Percentiles rank a stretch among this genome's conserved stretches.
phyloP scores from a whole-genome alignment of 495 filamentous ascomycete genomes.

The Alectoria sarmentosa region DNA sequence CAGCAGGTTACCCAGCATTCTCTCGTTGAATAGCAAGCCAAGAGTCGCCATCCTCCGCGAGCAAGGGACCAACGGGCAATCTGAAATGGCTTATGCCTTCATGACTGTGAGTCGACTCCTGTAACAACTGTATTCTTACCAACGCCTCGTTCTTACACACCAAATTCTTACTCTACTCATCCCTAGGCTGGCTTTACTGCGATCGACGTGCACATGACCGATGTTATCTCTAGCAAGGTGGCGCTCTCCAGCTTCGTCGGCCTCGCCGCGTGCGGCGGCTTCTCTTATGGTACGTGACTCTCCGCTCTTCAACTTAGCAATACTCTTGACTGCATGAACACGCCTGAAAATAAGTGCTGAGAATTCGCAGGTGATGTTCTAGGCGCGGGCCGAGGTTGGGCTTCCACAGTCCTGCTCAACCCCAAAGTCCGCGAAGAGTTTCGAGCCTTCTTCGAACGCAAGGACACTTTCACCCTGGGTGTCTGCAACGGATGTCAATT shows the following conservation, averaged over 20 bases:
- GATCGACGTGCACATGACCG: constrained; percentile 95
- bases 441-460: constrained; percentile 75
- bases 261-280: constrained; percentile 90
- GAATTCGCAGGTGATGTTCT: constrained; percentile 67
- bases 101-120: constrained; percentile 67
- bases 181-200: constrained; percentile 61
- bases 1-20: constrained; percentile 51
- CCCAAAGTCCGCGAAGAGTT: constrained; percentile 70
- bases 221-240: constrained; percentile 68
- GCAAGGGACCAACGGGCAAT: constrained; percentile 90
- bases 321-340: too few species aligned
- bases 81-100: constrained; percentile 98
- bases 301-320: too few species aligned
- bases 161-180: neutral
- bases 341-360: neutral
- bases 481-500: constrained; percentile 99
- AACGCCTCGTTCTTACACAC: neutral
- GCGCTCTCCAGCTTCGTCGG: constrained; percentile 74
- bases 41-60: constrained; percentile 91
- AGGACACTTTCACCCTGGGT: constrained; percentile 86
- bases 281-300: constrained; percentile 62
- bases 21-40: constrained; percentile 65
- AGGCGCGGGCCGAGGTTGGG: constrained; percentile 92
- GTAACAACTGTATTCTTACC: too few species aligned
- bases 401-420: constrained; percentile 86